Evolutionary conservation across 176 grass and related monocot genomes (phyloP).

Genomic region (Tillandsia leiboldiana): DNA sequence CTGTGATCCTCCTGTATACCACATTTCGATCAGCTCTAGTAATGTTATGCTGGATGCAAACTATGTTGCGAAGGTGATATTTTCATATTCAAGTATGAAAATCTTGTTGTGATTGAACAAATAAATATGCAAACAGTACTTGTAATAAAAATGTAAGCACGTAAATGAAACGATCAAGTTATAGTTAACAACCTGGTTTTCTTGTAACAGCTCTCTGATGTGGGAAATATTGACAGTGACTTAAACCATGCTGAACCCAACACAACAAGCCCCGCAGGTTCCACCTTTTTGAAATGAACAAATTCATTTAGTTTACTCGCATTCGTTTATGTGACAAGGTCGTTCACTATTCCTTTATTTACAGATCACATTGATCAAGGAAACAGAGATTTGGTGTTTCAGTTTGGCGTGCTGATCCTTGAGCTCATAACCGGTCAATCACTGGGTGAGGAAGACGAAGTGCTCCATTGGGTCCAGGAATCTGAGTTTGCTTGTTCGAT

Average conservation of each 20-base stretch:
- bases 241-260: conserved; percentile 8
- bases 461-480: conserved; percentile 81
- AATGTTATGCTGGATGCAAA: conserved; percentile 62
- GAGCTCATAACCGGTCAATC: conserved; percentile 93
- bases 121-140: background rate
- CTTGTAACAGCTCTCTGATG: conserved; percentile 54
- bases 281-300: background rate
- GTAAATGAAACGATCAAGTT: background rate
- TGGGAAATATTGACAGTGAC: conserved; percentile 26
- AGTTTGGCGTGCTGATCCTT: conserved; percentile 84
- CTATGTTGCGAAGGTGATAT: conserved; percentile 59
- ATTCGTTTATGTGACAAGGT: background rate
- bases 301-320: conserved; percentile 4
- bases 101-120: background rate
- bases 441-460: conserved; percentile 52
- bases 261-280: conserved; percentile 37
- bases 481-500: conserved; percentile 49
- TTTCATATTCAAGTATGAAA: background rate
- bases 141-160: background rate
- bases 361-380: conserved; percentile 54
- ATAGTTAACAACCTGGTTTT: background rate
- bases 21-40: conserved; percentile 57
- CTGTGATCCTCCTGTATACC: conserved; percentile 70
- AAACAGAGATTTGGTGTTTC: conserved; percentile 48
- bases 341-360: background rate